Evolutionary conservation across 352 stramenopile species (phyloP), one percentile per base, ranked within the genome.

Genomic region (Phytophthora tentaculata): DNA sequence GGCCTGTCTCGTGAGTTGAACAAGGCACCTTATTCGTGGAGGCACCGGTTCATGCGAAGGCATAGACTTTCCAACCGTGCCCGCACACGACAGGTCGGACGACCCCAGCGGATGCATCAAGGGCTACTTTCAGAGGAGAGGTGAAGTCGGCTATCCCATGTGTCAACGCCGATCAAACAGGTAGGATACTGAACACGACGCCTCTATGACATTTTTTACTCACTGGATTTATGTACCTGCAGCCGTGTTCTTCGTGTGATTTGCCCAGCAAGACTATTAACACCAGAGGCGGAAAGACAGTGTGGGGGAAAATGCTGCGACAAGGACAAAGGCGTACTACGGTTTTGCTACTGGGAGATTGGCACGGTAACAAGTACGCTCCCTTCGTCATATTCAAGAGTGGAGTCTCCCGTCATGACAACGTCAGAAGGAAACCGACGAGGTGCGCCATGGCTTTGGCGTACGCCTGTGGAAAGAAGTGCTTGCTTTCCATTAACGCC

Each of bases 131-230:
- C 16, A 16, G 1, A 0, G 51, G 16, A 1, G 60, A 67, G 4
- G 59, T 66, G 0, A n/a, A 49, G 6, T 39, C 35, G 17, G 26
- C 39, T 0, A 67, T 61, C 1, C 10, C 39, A n/a, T 8, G 41
- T 52, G 62, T 17, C n/a, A 61, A 61, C 35, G 45, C 35, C 3
- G 57, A 65, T 20, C 57, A 65, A 52, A 65, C 48, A 12, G 48
- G 35, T 65, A 57, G 16, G 6, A 1, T 24, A 8, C 5, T 8
- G 28, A 32, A 8, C 28, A 32, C 28, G 28, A 8, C 28, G 28
- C 28, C 9, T 32, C 28, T 32, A 32, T 32, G 28, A 32, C 28
- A 32, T 32, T 32, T 9, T n/a, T n/a, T n/a, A n/a, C n/a, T n/a
- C n/a, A n/a, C n/a, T n/a, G n/a, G n/a, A n/a, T n/a, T n/a, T n/a